A percentile compares a stretch with the other conserved stretches of the same genome.
Evolutionary conservation across 805 yeast species (phyloP).

Genomic region (Starmera caribaea): DNA sequence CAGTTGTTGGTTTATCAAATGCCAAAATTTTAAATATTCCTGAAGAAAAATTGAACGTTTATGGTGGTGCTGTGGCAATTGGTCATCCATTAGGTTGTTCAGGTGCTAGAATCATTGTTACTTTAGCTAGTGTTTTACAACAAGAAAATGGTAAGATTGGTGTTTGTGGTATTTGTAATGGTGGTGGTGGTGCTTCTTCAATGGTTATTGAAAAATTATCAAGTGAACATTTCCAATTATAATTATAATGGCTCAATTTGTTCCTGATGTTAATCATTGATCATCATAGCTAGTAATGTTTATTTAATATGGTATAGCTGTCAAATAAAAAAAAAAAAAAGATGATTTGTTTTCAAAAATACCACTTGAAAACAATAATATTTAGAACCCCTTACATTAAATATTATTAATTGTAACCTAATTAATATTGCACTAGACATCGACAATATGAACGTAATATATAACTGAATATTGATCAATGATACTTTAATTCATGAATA

Average conservation of each 20-base stretch:
- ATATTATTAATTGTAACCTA: no score
- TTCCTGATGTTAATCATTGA: no score
- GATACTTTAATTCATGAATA: no score
- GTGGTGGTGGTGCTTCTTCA: constrained; percentile 99
- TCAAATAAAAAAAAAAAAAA: no score
- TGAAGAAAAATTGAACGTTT: constrained; percentile 64
- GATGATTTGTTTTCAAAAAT: not conserved
- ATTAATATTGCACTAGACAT: no score
- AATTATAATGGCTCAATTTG: not conserved
- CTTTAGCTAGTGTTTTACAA: constrained; percentile 65
- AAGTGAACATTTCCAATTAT: constrained; percentile 15
- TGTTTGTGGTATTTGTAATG: constrained; percentile 95
- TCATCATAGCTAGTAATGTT: not conserved
- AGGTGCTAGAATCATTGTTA: constrained; percentile 91
- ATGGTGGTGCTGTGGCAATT: constrained; percentile 94
- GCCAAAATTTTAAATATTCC: constrained; percentile 58
- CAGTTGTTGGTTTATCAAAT: constrained; percentile 93
- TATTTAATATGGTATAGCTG: no score
- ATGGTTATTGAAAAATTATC: constrained; percentile 69
- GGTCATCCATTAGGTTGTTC: constrained; percentile 95
- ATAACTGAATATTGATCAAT: no score
- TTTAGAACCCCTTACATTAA: no score
- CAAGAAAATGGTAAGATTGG: constrained; percentile 89
- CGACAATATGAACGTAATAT: no score
- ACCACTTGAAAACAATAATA: no score